Base-by-base conservation (phyloP, 1,284 basidiomycete genomes). In the Tylopilus sp. region DNA sequence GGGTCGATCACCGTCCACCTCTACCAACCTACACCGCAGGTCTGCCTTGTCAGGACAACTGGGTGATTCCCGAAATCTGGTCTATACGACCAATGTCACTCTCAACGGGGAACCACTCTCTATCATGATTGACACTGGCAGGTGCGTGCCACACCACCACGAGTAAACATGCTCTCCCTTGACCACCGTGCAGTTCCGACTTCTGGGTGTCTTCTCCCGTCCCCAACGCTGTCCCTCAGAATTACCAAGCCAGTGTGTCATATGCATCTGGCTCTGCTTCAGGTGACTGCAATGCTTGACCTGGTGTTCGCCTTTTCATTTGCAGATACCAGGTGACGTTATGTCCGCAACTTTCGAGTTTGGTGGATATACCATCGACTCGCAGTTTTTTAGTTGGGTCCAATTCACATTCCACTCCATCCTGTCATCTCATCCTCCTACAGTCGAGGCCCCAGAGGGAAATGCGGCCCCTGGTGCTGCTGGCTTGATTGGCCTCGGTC, bases 111-210 rank as follows among this genome's bases (percentile, higher is more conserved):
- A 66, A n/a, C 48, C 54, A 3, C 79, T 79, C 58, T 63, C 66
- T 15, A 70, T 82, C 43, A 62, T 82, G 42, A 73, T 87, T 48
- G 84, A 87, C 58, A 86, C 84, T 6, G 85, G 84, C 46, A 86
- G 82, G 85, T 82, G 52, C 28, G 69, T 50, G 11, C 10, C 18
- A 12, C 12, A 18, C 39, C 15, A 41, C 38, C 42, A 10, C 19
- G 2, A 39, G 40, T 38, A 21, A 21, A 49, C 41, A 16, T 10
- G 23, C 36, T 28, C 25, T 34, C 8, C 13, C 6, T n/a, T 37
- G 21, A n/a, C 25, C 15, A 13, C 36, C 6, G 7, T 29, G 38
- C 26, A 64, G 63, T 28, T 68, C 64, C 30, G 66, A 64, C 44
- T 48, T 68, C 26, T 64, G 54, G 50, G 53, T 67, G 16, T 63